Percentiles rank a stretch among this genome's conserved stretches.
Conservation (phyloP, 768 basidiomycete species). For the Solioccasus polychromus region DNA sequence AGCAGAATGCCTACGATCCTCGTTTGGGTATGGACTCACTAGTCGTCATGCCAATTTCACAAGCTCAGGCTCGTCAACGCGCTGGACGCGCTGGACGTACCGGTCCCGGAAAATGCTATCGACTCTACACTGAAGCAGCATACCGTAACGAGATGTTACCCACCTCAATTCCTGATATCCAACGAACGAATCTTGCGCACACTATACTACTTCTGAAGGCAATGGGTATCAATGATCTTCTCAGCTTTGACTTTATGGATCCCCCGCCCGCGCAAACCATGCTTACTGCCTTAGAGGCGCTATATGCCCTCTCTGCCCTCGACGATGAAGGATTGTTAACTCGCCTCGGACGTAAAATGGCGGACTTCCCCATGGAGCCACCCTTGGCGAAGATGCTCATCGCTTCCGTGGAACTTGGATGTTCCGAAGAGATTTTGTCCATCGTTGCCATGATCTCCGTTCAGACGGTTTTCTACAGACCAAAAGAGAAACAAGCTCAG, state of each 20-base stretch:
- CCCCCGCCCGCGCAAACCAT: constrained; percentile 96
- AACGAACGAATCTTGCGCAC: constrained; percentile 86
- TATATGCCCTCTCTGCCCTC: constrained; percentile 93
- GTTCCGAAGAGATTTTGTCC: constrained; percentile 96
- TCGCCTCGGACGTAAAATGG: constrained; percentile 96
- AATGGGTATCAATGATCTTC: constrained; percentile 97
- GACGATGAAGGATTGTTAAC: constrained; percentile 97
- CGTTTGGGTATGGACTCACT: constrained; percentile 98
- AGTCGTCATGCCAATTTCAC: constrained; percentile 98
- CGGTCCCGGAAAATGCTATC: constrained; percentile 97
- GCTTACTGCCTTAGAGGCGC: constrained; percentile 90
- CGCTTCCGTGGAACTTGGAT: constrained; percentile 94
- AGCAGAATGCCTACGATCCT: constrained; percentile 98
- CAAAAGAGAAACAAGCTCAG: constrained; percentile 99
- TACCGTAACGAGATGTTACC: constrained; percentile 99
- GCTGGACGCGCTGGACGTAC: constrained; percentile 96
- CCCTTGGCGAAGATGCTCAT: constrained; percentile 97
- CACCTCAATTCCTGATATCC: constrained; percentile 96
- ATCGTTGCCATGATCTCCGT: constrained; percentile 98
- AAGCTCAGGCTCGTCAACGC: constrained; percentile 95
- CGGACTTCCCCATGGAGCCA: constrained; percentile 98
- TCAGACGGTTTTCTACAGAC: constrained; percentile 95
- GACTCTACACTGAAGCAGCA: constrained; percentile 96
- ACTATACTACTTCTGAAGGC: constrained; percentile 97
- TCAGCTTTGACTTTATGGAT: constrained; percentile 99